A percentile compares a stretch with the other conserved stretches of the same genome.
These are phyloP conservation scores for Cytospora piceae DNA, from an alignment of 2,329 filamentous ascomycete genomes.

Conservation along the genomic window DNA sequence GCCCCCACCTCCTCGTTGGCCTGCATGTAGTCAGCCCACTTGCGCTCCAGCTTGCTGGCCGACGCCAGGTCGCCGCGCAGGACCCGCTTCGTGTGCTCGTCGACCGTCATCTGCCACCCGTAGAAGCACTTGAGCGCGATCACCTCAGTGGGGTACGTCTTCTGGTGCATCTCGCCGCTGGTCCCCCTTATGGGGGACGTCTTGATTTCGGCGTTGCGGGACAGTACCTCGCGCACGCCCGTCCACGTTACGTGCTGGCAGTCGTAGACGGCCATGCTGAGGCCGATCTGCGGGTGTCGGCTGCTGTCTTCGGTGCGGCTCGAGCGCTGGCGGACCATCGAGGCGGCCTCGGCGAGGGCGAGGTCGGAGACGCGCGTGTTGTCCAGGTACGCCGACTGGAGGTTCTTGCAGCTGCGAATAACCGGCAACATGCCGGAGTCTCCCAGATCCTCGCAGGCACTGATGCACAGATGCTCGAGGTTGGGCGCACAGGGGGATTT, in stretches of 20 bases:
- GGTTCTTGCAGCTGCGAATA: constrained; percentile 71
- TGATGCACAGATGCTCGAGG: constrained; percentile 82
- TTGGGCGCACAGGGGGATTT: constrained; percentile 72
- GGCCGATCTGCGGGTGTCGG: constrained; percentile 59
- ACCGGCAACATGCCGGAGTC: constrained; percentile 84
- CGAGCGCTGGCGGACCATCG: constrained; percentile 72
- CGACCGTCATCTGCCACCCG: constrained; percentile 91
- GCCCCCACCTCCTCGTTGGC: constrained; percentile 81
- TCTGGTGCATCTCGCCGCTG: constrained; percentile 29
- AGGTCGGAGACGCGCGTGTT: constrained; percentile 91
- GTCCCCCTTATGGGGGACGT: constrained; percentile 43
- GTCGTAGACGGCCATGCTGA: constrained; percentile 85
- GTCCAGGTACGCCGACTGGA: constrained; percentile 82
- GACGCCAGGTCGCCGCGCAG: constrained; percentile 74
- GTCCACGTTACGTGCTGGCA: constrained; percentile 93
- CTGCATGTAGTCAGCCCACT: constrained; percentile 96
- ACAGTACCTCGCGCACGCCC: constrained; percentile 83
- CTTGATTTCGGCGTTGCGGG: constrained; percentile 76
- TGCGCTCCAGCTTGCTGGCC: constrained; percentile 79
- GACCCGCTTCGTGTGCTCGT: constrained; percentile 89
- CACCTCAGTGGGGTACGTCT: constrained; percentile 72
- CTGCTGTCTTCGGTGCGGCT: constrained; percentile 45
- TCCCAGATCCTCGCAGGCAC: constrained; percentile 84
- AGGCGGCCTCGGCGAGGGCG: constrained; percentile 80
- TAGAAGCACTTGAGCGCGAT: constrained; percentile 93